Base-by-base conservation (phyloP, 805 yeast genomes). In the Candida caryicola region DNA sequence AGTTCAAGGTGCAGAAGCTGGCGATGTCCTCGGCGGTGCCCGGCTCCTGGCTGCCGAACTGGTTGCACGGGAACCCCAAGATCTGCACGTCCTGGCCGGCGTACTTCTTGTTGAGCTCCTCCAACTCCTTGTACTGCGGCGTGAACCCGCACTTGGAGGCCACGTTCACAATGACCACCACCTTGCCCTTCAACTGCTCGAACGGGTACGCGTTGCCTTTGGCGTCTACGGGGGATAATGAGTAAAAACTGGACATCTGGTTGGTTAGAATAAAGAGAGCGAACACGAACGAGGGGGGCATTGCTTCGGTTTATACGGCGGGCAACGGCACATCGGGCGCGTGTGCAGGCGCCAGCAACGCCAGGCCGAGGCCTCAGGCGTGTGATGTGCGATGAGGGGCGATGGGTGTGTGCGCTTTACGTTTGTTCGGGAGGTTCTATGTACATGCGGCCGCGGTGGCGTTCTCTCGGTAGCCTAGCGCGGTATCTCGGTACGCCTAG, bases 111-210 rank as follows among this genome's bases (percentile, higher is more conserved):
- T 68, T 61, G 49, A 69, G 54, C 44, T 60, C 66, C 53, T 69
- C 72, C 40, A 69, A 60, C 36, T 61, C 71, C 44, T 41, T 44
- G 47, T 48, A 48, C 60, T 88, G 95, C 40, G 85, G 81, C 3
- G 93, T 81, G 63, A 79, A 80, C 4, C 71, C 70, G 47, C 95
- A 86, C 64, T 86, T 82, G 55, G 93, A 82, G 13, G 96, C 96
- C 26, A 87, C 91, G 60, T 88, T 88, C 43, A 89, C 95, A 40
- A 89, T 71, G 31, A 88, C 60, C 13, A 89, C 90, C 31, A 82
- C 95, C 60, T 88, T 85, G 29, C 91, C 95, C 59, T 82, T 73
- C 41, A 84, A 68, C 43, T 80, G 65, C 30, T 61, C 50, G 51
- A 88, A 80, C 19, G 83, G 74, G 59, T 68, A 82, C 15, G 76